Percentiles rank a stretch among this genome's conserved stretches.
phyloP scores from a whole-genome alignment of 2,329 filamentous ascomycete species.

The Fusarium poae region DNA sequence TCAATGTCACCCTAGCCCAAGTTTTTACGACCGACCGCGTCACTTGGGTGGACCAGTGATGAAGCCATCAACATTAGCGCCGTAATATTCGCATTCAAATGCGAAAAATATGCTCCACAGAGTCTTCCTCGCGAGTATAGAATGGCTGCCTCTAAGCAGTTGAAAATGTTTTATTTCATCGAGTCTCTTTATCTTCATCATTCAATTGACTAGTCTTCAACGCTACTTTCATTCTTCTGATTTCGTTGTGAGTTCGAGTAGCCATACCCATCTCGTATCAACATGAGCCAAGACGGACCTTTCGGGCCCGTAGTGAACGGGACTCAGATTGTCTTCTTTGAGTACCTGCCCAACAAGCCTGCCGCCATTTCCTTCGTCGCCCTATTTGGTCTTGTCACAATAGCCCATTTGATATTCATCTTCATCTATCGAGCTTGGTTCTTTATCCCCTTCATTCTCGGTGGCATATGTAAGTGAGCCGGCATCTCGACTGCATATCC shows the following conservation, averaged over 20 bases:
- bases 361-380: constrained; percentile 5
- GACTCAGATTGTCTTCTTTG: constrained; percentile 23
- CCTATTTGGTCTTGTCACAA: not conserved
- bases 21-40: constrained; percentile 14
- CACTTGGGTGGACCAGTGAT: constrained; percentile 9
- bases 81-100: constrained; percentile 31
- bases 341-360: constrained; percentile 18
- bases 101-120: constrained; percentile 6
- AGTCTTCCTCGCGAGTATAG: not conserved
- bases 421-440: constrained; percentile 20
- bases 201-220: fast-evolving
- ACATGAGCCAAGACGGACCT: constrained; percentile 14
- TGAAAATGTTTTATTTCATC: fast-evolving
- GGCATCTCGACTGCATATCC: fast-evolving
- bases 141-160: not conserved
- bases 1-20: no score
- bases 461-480: constrained; percentile 15
- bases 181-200: not conserved
- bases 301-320: constrained; percentile 17
- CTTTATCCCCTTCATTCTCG: constrained; percentile 22
- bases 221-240: fast-evolving
- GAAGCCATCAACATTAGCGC: not conserved
- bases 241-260: fast-evolving
- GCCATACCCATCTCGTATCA: not conserved
- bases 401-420: constrained; percentile 1